Conservation (phyloP, 2,329 filamentous ascomycete species). For the Pleomassaria siparia region DNA sequence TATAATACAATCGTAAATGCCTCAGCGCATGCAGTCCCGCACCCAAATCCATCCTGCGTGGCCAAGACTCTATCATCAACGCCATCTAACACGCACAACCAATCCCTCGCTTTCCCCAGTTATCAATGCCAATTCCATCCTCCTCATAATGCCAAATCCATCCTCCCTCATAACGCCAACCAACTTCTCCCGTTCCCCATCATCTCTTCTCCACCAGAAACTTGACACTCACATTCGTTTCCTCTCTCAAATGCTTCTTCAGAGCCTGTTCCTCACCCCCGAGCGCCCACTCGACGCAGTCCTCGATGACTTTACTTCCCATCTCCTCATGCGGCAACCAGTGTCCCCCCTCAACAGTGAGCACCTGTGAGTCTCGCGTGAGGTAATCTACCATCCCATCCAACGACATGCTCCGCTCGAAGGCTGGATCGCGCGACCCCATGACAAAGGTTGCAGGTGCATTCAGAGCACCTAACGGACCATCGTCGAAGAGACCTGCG, state of each 20-base stretch:
- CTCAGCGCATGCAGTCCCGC: not conserved
- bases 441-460: slow-evolving; percentile 57
- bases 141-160: no score
- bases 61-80: no score
- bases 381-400: slow-evolving; percentile 58
- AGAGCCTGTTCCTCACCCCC: slow-evolving; percentile 19
- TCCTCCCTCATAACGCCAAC: no score
- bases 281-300: slow-evolving; percentile 38
- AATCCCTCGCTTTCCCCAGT: no score
- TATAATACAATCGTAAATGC: not conserved
- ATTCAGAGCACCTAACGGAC: slow-evolving; percentile 50
- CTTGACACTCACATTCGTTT: slow-evolving; percentile 25
- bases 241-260: slow-evolving; percentile 20
- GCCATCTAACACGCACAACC: no score
- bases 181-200: not conserved
- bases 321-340: slow-evolving; percentile 54
- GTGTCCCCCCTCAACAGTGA: slow-evolving; percentile 55
- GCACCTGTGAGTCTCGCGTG: slow-evolving; percentile 51
- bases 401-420: slow-evolving; percentile 52
- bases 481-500: slow-evolving; percentile 49
- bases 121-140: no score
- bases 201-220: slow-evolving; percentile 18
- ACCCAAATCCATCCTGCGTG: no score
- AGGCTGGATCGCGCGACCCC: slow-evolving; percentile 55
- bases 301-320: slow-evolving; percentile 47